Conservation (phyloP, 2,329 filamentous ascomycete species). For the Paramyrothecium sp. region DNA sequence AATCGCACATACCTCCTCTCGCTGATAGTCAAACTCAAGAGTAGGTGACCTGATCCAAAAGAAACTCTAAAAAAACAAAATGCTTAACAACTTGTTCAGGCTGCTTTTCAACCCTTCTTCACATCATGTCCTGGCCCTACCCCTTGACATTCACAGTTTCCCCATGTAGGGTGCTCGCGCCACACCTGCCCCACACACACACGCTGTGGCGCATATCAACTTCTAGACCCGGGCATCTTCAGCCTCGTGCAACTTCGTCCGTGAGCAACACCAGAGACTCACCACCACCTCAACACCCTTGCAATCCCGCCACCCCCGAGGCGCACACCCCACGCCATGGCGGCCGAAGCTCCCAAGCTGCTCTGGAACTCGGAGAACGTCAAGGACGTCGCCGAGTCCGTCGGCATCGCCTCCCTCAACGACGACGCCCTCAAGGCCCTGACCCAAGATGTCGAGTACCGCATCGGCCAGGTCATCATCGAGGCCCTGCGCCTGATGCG, state of each 20-base stretch:
- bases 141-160: background rate
- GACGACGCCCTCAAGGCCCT: constrained; percentile 87
- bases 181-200: background rate
- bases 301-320: background rate
- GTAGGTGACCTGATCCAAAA: too few species aligned
- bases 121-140: too few species aligned
- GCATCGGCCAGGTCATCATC: constrained; percentile 87
- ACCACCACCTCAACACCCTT: background rate
- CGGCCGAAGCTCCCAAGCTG: constrained; percentile 45
- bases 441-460: constrained; percentile 92
- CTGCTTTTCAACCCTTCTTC: too few species aligned
- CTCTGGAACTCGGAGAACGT: constrained; percentile 98
- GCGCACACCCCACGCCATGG: constrained; percentile 22
- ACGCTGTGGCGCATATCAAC: background rate
- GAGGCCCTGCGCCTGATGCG: constrained; percentile 97
- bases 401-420: constrained; percentile 77
- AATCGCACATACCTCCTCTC: too few species aligned
- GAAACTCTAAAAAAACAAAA: too few species aligned
- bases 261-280: background rate
- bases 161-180: background rate
- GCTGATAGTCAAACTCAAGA: too few species aligned
- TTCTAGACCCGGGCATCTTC: background rate
- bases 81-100: too few species aligned
- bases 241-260: background rate
- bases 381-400: constrained; percentile 91